phyloP scores from a whole-genome alignment of 164 flowering plant species.

The Annona cherimola region DNA sequence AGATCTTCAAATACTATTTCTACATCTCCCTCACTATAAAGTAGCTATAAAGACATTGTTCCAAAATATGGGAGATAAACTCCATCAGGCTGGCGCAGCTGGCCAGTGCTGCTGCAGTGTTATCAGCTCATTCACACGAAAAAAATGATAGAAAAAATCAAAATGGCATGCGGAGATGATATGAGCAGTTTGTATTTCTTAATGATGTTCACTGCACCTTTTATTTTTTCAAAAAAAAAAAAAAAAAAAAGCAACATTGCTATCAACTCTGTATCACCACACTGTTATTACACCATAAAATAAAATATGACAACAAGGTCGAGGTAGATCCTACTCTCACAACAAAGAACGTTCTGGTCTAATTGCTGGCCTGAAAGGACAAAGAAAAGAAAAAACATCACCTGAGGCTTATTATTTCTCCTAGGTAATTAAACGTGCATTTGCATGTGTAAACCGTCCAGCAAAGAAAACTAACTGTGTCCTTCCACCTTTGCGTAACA shows the following conservation, averaged over 20 bases:
- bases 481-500: not conserved
- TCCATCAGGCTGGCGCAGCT: too few species aligned
- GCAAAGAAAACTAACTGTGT: not conserved
- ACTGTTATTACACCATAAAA: too few species aligned
- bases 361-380: conserved; percentile 13
- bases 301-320: not conserved
- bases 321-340: conserved; percentile 1
- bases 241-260: not conserved
- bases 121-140: too few species aligned
- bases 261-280: too few species aligned
- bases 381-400: not conserved
- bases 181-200: not conserved
- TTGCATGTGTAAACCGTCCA: not conserved
- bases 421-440: not conserved
- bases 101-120: too few species aligned
- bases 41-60: too few species aligned
- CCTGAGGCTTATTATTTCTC: too few species aligned
- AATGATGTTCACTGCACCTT: not conserved
- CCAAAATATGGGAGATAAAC: too few species aligned
- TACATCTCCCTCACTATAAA: too few species aligned
- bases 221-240: too few species aligned
- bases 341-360: conserved; percentile 6
- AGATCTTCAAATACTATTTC: too few species aligned
- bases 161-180: not conserved
- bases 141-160: too few species aligned